Base-by-base conservation (phyloP, 2,329 filamentous ascomycete genomes). In the Colletotrichum aenigma region DNA sequence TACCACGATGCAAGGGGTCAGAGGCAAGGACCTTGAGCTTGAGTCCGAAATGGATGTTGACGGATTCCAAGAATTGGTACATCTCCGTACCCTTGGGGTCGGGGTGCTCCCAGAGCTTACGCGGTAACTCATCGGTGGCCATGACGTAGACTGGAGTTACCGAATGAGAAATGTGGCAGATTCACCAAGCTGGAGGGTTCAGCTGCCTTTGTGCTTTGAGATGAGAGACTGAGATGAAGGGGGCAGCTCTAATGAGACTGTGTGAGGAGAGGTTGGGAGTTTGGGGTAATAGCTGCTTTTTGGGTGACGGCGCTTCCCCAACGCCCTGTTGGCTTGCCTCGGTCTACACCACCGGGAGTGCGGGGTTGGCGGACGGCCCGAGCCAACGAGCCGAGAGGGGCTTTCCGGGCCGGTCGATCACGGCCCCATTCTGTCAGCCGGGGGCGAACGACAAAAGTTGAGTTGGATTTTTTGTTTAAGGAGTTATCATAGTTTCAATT, bases 71-170 rank as follows among this genome's bases (percentile, higher is more conserved):
- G 81, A 95, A 94, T 65, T 86, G 83, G 84, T 90, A 93, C 89
- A 95, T 94, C 36, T 88, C 84, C 2, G 93, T 95, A 76, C 86
- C 88, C 79, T 90, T 81, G 18, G 92, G 92, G 78, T 91, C 81
- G 1, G 91, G 88, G 79, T 94, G 92, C 83, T 93, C 91, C 93
- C 93, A 94, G 70, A 94, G 88, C 86, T 93, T 93, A 73, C 90
- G 86, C 7, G 91, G 91, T 69, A 87, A 80, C 69, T 80, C 82
- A 48, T 79, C 77, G 13, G 82, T 69, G 60, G 83, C 82, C 83
- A 85, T 86, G 58, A 36, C 16, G 52, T 30, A 61, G 38, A 60
- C n/a, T 62, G 12, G 61, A 24, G 58, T 30, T 30, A 1, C 28
- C 7, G 12, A 12, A 48, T 7, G 32, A 34, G 26, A n/a, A 26